A percentile compares a stretch with the other conserved stretches of the same genome.
Conservation (phyloP, 2,329 filamentous ascomycete genomes). For the Dichotomopilus funicola region DNA sequence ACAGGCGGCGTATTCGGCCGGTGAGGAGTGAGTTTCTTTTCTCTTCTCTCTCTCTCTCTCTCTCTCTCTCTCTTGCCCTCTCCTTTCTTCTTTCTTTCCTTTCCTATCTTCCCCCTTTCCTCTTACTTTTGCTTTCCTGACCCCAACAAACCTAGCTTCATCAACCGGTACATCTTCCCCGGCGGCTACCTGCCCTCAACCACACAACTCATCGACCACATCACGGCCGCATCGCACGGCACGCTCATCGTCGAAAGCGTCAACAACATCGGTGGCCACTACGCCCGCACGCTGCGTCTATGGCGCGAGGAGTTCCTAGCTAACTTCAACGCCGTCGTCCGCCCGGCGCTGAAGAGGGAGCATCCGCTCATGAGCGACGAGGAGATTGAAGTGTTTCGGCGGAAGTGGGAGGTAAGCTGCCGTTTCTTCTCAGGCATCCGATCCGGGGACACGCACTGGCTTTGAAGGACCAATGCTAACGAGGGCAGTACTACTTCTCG, state of each 20-base stretch:
- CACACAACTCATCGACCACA: constrained; percentile 51
- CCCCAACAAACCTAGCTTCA: constrained; percentile 44
- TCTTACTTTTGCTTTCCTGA: too few species aligned
- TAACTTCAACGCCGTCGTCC: constrained; percentile 56
- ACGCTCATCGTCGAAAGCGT: constrained; percentile 60
- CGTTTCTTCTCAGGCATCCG: background rate
- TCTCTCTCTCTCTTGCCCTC: too few species aligned
- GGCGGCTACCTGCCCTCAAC: constrained; percentile 63
- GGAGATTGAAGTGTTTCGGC: constrained; percentile 59
- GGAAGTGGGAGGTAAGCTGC: constrained; percentile 60
- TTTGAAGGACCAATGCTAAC: constrained; percentile 10
- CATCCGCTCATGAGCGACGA: constrained; percentile 53
- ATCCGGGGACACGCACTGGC: too few species aligned
- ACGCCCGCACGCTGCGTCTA: constrained; percentile 59
- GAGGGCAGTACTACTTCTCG: constrained; percentile 61
- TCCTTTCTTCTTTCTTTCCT: too few species aligned
- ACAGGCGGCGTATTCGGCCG: constrained; percentile 58
- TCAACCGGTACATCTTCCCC: constrained; percentile 71
- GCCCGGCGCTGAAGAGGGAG: constrained; percentile 51
- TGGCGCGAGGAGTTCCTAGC: constrained; percentile 62
- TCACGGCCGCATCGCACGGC: constrained; percentile 53
- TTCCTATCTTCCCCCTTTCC: too few species aligned
- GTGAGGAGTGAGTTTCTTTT: constrained; percentile 48
- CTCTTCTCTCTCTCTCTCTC: too few species aligned
- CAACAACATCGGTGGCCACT: constrained; percentile 69